Base-by-base conservation (phyloP, 495 filamentous ascomycete species). In the Physcia stellaris region DNA sequence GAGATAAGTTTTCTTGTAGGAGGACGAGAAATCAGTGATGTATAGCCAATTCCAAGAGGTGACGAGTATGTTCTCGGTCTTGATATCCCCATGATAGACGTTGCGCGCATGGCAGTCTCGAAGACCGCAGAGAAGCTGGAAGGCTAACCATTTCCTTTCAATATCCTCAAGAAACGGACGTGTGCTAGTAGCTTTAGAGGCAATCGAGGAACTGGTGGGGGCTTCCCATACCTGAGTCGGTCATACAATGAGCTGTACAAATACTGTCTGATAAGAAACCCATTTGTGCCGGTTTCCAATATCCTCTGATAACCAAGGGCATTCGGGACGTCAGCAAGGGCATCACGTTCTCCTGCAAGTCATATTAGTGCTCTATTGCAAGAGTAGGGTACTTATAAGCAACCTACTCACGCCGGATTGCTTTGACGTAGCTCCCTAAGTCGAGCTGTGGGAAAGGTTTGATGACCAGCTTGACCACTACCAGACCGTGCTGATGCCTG, bases 41-140 rank as follows among this genome's bases (percentile, higher is more conserved):
- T 95, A 96, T 11, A 99, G 77, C 92, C 92, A 99, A 60, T 96
- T 94, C 92, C 92, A 99, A 19, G 92, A 94, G 1, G 92, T 99
- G 29, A 96, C 87, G 35, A 99, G 66, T 21, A 85, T 73, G 49
- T 96, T 99, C 59, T 96, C 88, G 0, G 90, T 86, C 61, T 99
- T 99, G 60, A 99, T 95, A 55, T 99, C 92, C 24, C 92, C 92
- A 56, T 99, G 92, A 56, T 83, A 95, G 36, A 96, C 67, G 42
- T 86, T 81, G n/a, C 82, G 68, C 29, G 79, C 66, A 58, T 99
- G 92, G 48, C 85, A 94, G 53, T 99, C 92, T 24, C 88, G 75
- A 37, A 96, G 64, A 6, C 83, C 90, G 57, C 85, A 94, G 7
- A 99, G 70, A 7, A 99, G 72, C 61, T 99, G 92, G 50, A 94